Percentiles rank a stretch among this genome's conserved stretches.
Evolutionary conservation across 2,329 filamentous ascomycete genomes (phyloP).

Genomic region (Verticillium isaacii): DNA sequence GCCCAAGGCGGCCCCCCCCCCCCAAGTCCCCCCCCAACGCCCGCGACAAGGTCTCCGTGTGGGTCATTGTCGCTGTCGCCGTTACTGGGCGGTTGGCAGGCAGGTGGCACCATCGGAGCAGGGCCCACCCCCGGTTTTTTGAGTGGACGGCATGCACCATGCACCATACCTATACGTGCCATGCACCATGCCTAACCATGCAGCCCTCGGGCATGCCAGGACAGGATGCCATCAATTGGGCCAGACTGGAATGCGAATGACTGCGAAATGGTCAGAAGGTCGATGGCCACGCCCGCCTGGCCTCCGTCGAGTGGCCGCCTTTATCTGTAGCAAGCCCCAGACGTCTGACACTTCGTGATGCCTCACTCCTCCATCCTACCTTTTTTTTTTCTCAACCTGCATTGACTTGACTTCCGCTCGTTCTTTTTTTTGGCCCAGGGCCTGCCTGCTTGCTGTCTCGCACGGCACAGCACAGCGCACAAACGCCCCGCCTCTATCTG

Average conservation of each 20-base stretch:
- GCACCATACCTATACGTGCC: not conserved
- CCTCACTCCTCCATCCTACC: not conserved
- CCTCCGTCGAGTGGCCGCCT: not conserved
- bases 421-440: constrained; percentile 1
- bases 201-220: not conserved
- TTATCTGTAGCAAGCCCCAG: not conserved
- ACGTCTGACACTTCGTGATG: not conserved
- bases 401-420: not conserved
- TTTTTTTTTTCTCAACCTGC: not conserved
- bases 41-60: not conserved
- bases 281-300: not conserved
- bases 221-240: not conserved
- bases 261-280: not conserved
- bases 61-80: not conserved
- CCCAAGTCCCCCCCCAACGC: no score
- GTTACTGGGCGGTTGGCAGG: not conserved
- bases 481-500: not conserved
- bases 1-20: no score
- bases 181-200: not conserved
- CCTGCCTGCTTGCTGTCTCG: not conserved
- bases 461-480: not conserved
- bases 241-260: not conserved
- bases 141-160: not conserved
- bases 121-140: not conserved
- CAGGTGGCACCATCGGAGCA: not conserved